Base-by-base conservation (phyloP, 495 filamentous ascomycete genomes). In the Amphirosellinia nigrospora region DNA sequence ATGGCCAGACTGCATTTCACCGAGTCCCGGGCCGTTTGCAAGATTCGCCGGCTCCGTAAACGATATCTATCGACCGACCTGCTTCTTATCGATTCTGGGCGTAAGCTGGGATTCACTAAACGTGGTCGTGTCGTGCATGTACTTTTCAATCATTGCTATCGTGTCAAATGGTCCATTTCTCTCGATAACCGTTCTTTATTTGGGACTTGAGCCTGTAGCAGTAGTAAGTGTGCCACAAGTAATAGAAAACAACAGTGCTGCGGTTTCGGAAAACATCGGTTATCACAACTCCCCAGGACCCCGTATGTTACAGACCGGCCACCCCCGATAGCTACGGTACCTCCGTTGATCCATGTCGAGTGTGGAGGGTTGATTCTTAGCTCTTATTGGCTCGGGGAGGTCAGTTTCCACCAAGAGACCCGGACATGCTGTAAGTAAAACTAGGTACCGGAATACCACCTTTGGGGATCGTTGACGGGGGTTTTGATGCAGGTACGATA, bases 1-100 rank as follows among this genome's bases (percentile, higher is more conserved):
- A 52, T 68, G 66, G 66, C 55, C 55, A 30, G 32, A 43, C 30
- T 41, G 16, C 13, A 68, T 60, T 68, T 68, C 66, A 68, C 66
- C 66, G 66, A 68, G 55, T 34, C 43, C 66, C 66, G 66, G 66
- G 41, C 66, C 66, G 66, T 60, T 68, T 68, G 58, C 21, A 21
- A 21, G 53, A 41, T 41, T 50, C 56, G 5, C 26, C 63, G 46
- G 41, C 32, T 28, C 46, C 23, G 32, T 50, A 19, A 30, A 50
- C 61, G 61, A 50, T 34, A 64, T 4, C 28, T 32, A 39, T 21
- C 4, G 26, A 32, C 10, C 43, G n/a, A 26, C 21, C 39, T 30
- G 28, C 21, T 16, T 26, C 19, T 19, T 15, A n/a, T 65, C 19
- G 45, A 38, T 28, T 36, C 13, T 10, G 28, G 26, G 39, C 28